These are phyloP conservation scores for Beauveria caledonica DNA, from an alignment of 2,329 filamentous ascomycete genomes.

Conservation along the genomic window DNA sequence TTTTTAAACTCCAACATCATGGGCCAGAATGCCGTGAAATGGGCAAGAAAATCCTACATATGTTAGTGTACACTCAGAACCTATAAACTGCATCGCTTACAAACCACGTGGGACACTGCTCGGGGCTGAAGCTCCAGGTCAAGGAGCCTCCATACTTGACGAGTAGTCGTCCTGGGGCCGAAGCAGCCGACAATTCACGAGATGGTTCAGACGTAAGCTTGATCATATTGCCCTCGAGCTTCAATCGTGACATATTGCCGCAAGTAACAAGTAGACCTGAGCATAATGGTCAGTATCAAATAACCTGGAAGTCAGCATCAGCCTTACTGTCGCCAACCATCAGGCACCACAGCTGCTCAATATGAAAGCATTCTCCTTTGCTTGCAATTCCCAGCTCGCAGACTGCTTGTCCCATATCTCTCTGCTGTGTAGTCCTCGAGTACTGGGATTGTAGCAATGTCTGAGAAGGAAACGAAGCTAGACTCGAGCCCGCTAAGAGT, in stretches of 20 bases:
- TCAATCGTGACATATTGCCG: constrained; percentile 26
- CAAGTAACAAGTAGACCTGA: constrained; percentile 34
- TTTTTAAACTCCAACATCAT: constrained; percentile 28
- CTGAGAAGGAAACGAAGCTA: constrained; percentile 31
- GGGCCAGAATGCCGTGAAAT: constrained; percentile 37
- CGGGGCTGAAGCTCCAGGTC: constrained; percentile 29
- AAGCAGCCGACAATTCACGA: constrained; percentile 12
- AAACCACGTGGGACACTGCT: constrained; percentile 38
- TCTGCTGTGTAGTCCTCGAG: constrained; percentile 27
- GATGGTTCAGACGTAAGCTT: constrained; percentile 23
- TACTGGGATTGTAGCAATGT: constrained; percentile 37
- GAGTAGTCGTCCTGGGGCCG: constrained; percentile 21
- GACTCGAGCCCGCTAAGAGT: constrained; percentile 22
- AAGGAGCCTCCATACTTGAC: constrained; percentile 28
- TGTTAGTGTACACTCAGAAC: constrained; percentile 6
- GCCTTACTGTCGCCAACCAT: constrained; percentile 34
- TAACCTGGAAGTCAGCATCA: not conserved
- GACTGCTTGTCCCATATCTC: constrained; percentile 40
- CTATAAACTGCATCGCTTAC: constrained; percentile 20
- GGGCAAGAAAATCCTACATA: constrained; percentile 28
- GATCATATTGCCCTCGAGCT: constrained; percentile 26
- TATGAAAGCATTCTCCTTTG: constrained; percentile 35
- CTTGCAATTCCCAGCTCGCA: constrained; percentile 29
- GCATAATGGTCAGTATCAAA: not conserved
- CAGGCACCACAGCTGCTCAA: constrained; percentile 40